These are phyloP conservation scores for Strobilomyces confusus DNA, from an alignment of 768 basidiomycete genomes.

Conservation along the genomic window DNA sequence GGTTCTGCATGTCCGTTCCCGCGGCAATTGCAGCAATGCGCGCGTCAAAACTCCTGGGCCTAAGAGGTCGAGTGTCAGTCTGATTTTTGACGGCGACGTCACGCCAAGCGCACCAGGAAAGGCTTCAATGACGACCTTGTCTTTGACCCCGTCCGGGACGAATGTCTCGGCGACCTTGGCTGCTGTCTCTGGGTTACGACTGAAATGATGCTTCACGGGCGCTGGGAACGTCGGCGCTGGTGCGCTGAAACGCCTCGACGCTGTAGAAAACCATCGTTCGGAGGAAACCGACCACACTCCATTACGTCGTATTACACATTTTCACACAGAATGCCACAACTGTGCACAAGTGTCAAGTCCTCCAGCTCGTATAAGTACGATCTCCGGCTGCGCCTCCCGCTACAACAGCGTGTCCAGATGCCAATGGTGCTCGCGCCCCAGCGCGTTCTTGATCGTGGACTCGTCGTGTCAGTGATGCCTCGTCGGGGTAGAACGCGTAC, in stretches of 20 bases:
- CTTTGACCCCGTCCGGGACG: conserved; percentile 47
- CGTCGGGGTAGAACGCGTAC: conserved; percentile 36
- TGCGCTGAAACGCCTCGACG: not conserved
- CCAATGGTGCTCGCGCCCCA: conserved; percentile 29
- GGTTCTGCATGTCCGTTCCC: conserved; percentile 57
- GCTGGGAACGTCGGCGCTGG: not conserved
- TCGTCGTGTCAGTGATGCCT: conserved; percentile 36
- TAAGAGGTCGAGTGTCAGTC: conserved; percentile 23
- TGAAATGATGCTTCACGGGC: conserved; percentile 31
- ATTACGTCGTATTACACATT: too few relatives aligned
- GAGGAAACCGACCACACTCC: conserved; percentile 6
- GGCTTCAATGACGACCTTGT: conserved; percentile 69
- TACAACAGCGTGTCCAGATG: conserved; percentile 24
- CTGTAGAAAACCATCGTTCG: conserved; percentile 20
- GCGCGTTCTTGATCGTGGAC: conserved; percentile 29
- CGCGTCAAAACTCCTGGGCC: conserved; percentile 76
- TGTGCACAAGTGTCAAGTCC: too few relatives aligned
- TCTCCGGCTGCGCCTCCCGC: too few relatives aligned
- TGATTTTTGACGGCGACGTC: not conserved
- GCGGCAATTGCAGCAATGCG: conserved; percentile 65
- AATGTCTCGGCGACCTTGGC: conserved; percentile 52
- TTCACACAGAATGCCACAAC: not conserved
- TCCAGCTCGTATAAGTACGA: too few relatives aligned
- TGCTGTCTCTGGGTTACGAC: conserved; percentile 41
- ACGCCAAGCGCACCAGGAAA: conserved; percentile 60